These are phyloP conservation scores for Alternaria metachromatica DNA, from an alignment of 2,329 filamentous ascomycete genomes.

Conservation along the genomic window DNA sequence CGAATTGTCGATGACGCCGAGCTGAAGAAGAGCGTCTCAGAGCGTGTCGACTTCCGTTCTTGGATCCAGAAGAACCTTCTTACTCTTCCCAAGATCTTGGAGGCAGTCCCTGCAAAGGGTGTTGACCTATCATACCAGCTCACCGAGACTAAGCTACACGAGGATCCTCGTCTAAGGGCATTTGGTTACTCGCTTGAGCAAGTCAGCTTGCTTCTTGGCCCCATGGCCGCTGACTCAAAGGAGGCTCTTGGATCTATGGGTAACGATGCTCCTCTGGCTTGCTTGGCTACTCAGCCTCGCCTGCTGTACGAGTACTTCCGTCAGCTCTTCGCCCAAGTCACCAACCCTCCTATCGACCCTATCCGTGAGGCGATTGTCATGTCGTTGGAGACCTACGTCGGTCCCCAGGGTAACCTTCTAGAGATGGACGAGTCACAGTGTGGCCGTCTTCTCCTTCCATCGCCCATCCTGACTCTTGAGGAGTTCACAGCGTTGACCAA, in stretches of 20 bases:
- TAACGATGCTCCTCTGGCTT: slow-evolving; percentile 92
- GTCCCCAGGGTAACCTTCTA: slow-evolving; percentile 91
- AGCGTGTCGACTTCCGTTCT: slow-evolving; percentile 81
- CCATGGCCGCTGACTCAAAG: slow-evolving; percentile 97
- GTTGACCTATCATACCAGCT: slow-evolving; percentile 71
- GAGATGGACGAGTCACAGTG: slow-evolving; percentile 94
- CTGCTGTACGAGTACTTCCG: slow-evolving; percentile 96
- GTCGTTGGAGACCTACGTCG: slow-evolving; percentile 96
- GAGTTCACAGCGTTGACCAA: slow-evolving; percentile 89
- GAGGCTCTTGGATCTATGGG: slow-evolving; percentile 98
- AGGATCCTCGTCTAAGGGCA: slow-evolving; percentile 81
- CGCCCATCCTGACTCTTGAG: slow-evolving; percentile 85
- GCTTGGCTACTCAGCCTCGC: slow-evolving; percentile 86
- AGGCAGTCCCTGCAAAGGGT: slow-evolving; percentile 64
- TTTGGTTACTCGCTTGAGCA: slow-evolving; percentile 97
- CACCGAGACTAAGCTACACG: slow-evolving; percentile 75
- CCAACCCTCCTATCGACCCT: slow-evolving; percentile 95
- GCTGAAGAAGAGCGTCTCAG: slow-evolving; percentile 86
- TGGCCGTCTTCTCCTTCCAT: slow-evolving; percentile 82
- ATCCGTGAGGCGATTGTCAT: slow-evolving; percentile 98
- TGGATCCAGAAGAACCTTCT: slow-evolving; percentile 90
- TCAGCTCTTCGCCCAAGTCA: slow-evolving; percentile 96
- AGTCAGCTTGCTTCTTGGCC: slow-evolving; percentile 86
- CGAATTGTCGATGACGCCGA: slow-evolving; percentile 95
- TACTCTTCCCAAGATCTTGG: slow-evolving; percentile 76